These are phyloP conservation scores for Cydonia oblonga DNA, from an alignment of 331 rosid species.

Conservation along the genomic window DNA sequence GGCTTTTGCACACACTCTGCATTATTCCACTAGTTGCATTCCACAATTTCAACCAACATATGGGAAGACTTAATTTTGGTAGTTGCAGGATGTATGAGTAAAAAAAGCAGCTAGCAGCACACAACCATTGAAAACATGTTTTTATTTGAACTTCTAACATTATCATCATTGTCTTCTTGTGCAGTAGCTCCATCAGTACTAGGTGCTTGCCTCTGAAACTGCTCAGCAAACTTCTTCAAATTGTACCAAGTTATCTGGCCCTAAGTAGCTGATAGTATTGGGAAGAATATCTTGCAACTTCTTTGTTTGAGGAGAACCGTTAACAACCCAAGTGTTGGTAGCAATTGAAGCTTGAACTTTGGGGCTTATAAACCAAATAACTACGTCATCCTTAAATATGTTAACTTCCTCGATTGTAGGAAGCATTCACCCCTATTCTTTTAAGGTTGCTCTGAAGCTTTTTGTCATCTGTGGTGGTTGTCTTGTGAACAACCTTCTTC, in stretches of 20 bases:
- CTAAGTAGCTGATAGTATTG: constrained; percentile 74
- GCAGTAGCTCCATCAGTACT: constrained; percentile 23
- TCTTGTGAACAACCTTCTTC: constrained; percentile 99
- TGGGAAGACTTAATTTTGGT: too few species aligned
- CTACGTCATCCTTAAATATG: constrained; percentile 91
- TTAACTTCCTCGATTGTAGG: constrained; percentile 96
- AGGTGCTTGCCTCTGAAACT: constrained; percentile 64
- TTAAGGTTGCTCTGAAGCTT: constrained; percentile 95
- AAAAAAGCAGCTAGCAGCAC: too few species aligned
- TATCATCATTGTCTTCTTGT: constrained; percentile 50
- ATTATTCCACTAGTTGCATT: too few species aligned
- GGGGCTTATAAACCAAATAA: constrained; percentile 81
- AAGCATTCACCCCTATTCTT: constrained; percentile 95
- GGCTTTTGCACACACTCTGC: too few species aligned
- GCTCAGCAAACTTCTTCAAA: constrained; percentile 72
- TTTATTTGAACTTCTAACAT: background rate
- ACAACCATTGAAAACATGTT: too few species aligned
- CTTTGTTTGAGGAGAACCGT: constrained; percentile 86
- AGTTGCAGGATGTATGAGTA: too few species aligned
- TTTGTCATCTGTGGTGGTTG: constrained; percentile 91
- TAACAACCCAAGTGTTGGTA: constrained; percentile 97
- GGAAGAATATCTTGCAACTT: constrained; percentile 94
- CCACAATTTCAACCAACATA: too few species aligned
- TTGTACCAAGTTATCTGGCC: background rate
- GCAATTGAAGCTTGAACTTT: constrained; percentile 98